phyloP scores from a whole-genome alignment of 2,329 filamentous ascomycete species.

The Cercospora sp. region DNA sequence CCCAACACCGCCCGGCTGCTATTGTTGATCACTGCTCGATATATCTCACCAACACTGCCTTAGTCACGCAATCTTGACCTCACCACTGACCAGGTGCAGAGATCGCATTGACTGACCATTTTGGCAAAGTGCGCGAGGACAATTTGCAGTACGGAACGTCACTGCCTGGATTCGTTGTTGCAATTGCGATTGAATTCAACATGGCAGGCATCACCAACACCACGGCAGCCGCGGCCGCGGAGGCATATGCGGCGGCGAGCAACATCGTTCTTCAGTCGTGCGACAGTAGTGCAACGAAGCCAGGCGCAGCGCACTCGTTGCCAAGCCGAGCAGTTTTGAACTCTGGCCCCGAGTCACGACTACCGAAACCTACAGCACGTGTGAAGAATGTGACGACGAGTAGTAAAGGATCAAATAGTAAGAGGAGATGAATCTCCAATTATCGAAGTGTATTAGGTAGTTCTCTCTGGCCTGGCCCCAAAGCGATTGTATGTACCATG shows the following conservation, averaged over 20 bases:
- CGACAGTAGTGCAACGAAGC: background rate
- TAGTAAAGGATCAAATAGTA: background rate
- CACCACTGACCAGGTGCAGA: background rate
- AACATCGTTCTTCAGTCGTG: background rate
- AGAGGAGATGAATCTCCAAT: background rate
- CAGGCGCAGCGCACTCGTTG: background rate
- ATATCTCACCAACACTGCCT: background rate
- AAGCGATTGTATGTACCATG: conserved; percentile 1
- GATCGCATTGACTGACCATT: background rate
- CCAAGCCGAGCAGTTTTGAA: background rate
- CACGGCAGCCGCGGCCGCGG: background rate
- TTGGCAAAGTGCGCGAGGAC: background rate
- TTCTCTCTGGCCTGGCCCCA: background rate
- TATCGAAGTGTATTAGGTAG: background rate
- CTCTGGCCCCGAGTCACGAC: background rate
- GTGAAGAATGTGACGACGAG: background rate
- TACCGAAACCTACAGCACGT: background rate
- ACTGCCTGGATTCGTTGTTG: background rate
- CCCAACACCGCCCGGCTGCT: background rate
- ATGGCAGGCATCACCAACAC: background rate
- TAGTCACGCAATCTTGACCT: background rate
- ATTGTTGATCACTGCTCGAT: background rate
- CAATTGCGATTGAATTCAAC: background rate
- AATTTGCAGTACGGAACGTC: background rate
- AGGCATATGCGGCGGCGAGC: background rate